Percentiles rank a stretch among this genome's conserved stretches.
These are phyloP conservation scores for Ceratobasidium sp. DNA, from an alignment of 1,284 basidiomycete species.

Conservation along the genomic window DNA sequence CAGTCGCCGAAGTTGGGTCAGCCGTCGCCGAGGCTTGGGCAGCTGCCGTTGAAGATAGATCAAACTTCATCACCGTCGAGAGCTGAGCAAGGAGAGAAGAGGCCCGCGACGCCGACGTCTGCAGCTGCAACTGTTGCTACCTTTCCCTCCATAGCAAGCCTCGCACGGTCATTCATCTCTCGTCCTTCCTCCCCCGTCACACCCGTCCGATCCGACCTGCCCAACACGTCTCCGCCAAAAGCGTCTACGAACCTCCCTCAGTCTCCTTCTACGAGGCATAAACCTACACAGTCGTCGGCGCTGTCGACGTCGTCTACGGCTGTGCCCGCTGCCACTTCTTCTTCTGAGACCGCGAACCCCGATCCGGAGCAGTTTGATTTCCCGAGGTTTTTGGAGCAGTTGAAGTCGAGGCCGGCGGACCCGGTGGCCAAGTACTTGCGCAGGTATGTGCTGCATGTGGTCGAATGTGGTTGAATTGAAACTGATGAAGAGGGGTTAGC, in stretches of 20 bases:
- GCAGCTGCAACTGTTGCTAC: slow-evolving; percentile 56
- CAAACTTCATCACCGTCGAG: slow-evolving; percentile 50
- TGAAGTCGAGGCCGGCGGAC: slow-evolving; percentile 84
- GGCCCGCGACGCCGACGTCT: slow-evolving; percentile 47
- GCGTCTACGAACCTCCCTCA: slow-evolving; percentile 66
- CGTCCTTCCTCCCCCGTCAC: slow-evolving; percentile 1
- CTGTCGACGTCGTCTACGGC: slow-evolving; percentile 10
- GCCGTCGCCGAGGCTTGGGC: background rate
- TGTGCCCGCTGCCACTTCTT: slow-evolving; percentile 2
- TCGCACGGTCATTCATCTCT: slow-evolving; percentile 63
- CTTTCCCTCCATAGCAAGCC: slow-evolving; percentile 69
- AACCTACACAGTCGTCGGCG: background rate
- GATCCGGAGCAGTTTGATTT: slow-evolving; percentile 70
- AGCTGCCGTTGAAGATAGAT: background rate
- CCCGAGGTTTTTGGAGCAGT: slow-evolving; percentile 89
- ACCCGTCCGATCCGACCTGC: slow-evolving; percentile 60
- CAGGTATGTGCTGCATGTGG: slow-evolving; percentile 66
- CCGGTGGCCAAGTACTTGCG: slow-evolving; percentile 90
- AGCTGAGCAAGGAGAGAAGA: slow-evolving; percentile 48
- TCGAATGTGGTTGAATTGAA: slow-evolving; percentile 11
- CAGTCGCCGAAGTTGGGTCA: too few relatives aligned
- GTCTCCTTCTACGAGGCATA: slow-evolving; percentile 48
- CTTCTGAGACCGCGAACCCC: slow-evolving; percentile 5
- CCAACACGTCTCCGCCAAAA: slow-evolving; percentile 61
- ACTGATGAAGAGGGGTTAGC: slow-evolving; percentile 58